Conservation (phyloP, 176 grass and related monocot genomes). For the Puya raimondii region DNA sequence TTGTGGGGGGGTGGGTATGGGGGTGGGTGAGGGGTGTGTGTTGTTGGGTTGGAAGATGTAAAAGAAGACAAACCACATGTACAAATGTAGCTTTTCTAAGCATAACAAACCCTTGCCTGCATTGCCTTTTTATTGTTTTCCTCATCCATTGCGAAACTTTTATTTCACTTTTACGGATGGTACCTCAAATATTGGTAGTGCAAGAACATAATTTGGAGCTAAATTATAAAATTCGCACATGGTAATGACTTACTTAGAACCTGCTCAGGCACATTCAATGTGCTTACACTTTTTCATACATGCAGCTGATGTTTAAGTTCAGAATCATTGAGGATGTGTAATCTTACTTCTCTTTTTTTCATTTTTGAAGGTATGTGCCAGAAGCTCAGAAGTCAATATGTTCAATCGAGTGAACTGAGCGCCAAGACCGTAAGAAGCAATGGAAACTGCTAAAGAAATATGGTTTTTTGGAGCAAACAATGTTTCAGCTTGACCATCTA, state of each 20-base stretch:
- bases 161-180: too few relatives aligned
- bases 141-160: too few relatives aligned
- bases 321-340: not conserved
- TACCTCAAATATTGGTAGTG: too few relatives aligned
- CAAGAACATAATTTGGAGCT: too few relatives aligned
- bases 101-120: too few relatives aligned
- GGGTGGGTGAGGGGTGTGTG: too few relatives aligned
- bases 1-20: too few relatives aligned
- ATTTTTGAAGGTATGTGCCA: not conserved
- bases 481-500: not conserved
- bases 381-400: not conserved
- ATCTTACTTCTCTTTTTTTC: not conserved
- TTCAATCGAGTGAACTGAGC: not conserved
- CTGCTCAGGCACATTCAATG: not conserved
- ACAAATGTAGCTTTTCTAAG: too few relatives aligned
- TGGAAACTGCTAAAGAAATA: not conserved
- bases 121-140: too few relatives aligned
- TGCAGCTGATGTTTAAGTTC: not conserved
- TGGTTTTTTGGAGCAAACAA: not conserved
- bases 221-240: not conserved
- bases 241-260: not conserved
- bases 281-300: not conserved
- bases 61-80: too few relatives aligned
- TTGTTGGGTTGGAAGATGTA: too few relatives aligned
- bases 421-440: not conserved